phyloP scores from a whole-genome alignment of 495 filamentous ascomycete genomes.

The Penicilliopsis zonata region DNA sequence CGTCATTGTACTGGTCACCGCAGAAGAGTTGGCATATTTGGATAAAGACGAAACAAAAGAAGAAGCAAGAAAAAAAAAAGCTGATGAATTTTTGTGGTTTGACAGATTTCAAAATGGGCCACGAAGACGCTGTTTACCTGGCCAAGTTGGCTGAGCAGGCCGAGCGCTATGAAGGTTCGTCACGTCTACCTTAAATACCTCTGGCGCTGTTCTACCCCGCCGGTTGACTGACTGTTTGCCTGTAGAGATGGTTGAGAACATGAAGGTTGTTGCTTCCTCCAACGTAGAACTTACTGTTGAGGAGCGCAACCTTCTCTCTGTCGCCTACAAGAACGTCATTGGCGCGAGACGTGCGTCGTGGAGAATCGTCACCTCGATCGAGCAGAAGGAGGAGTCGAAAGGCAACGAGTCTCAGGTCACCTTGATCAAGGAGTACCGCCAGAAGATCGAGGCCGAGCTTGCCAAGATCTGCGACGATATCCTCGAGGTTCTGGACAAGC shows the following conservation, averaged over 20 bases:
- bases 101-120: conserved; percentile 68
- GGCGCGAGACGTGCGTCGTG: conserved; percentile 97
- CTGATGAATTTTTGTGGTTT: conserved; percentile 1
- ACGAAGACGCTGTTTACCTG: conserved; percentile 98
- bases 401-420: conserved; percentile 87
- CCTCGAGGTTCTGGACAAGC: conserved; percentile 88
- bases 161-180: conserved; percentile 98
- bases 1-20: not conserved
- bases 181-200: not conserved
- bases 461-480: conserved; percentile 99
- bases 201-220: no score
- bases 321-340: conserved; percentile 99
- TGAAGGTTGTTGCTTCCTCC: conserved; percentile 96
- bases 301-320: conserved; percentile 97
- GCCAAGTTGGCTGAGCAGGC: conserved; percentile 99
- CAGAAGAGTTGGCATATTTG: no score
- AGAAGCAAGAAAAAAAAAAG: not conserved
- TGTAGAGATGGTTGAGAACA: conserved; percentile 99
- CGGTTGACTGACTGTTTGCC: no score
- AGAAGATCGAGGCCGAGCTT: conserved; percentile 97
- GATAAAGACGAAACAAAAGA: not conserved
- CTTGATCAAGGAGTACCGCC: conserved; percentile 98
- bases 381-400: conserved; percentile 99
- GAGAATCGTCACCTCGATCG: conserved; percentile 99
- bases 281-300: conserved; percentile 95